These are phyloP conservation scores for Globisporangium yorkense DNA, from an alignment of 352 stramenopile genomes.

Conservation along the genomic window DNA sequence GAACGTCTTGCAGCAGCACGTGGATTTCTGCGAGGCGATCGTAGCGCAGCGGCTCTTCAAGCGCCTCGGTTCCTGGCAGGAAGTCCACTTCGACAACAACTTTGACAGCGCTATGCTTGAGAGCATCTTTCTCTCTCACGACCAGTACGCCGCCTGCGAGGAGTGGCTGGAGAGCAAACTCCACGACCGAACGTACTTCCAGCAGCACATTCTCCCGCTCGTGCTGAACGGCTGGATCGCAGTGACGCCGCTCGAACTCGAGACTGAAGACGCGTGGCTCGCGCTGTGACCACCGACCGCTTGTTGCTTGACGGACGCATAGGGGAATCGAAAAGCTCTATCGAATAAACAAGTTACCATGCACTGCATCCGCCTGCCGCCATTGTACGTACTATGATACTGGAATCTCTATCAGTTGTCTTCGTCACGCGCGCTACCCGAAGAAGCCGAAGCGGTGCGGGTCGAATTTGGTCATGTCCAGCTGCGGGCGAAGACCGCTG, in stretches of 20 bases:
- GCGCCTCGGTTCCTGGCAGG: slow-evolving; percentile 27
- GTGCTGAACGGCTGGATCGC: slow-evolving; percentile 30
- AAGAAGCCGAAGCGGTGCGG: slow-evolving; percentile 77
- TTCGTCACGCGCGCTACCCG: slow-evolving; percentile 20
- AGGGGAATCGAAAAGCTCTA: neutral
- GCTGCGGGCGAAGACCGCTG: slow-evolving; percentile 62
- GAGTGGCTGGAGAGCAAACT: slow-evolving; percentile 16
- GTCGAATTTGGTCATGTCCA: slow-evolving; percentile 81
- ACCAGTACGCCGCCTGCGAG: slow-evolving; percentile 34
- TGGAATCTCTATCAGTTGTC: neutral
- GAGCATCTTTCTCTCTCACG: slow-evolving; percentile 23
- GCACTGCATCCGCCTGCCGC: neutral
- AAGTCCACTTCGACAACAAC: slow-evolving; percentile 11
- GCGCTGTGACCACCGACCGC: slow-evolving; percentile 6
- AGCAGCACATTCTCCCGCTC: slow-evolving; percentile 26
- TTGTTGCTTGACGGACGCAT: neutral
- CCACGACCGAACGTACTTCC: slow-evolving; percentile 19
- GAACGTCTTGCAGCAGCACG: slow-evolving; percentile 19
- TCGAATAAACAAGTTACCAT: neutral
- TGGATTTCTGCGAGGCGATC: slow-evolving; percentile 27
- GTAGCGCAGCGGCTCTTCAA: slow-evolving; percentile 26
- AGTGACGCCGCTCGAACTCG: slow-evolving; percentile 17
- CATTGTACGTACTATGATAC: slow-evolving; percentile 8
- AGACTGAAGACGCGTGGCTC: slow-evolving; percentile 26
- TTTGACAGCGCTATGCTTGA: neutral